Conservation (phyloP, 2,329 filamentous ascomycete species). For the Neonectria punicea region DNA sequence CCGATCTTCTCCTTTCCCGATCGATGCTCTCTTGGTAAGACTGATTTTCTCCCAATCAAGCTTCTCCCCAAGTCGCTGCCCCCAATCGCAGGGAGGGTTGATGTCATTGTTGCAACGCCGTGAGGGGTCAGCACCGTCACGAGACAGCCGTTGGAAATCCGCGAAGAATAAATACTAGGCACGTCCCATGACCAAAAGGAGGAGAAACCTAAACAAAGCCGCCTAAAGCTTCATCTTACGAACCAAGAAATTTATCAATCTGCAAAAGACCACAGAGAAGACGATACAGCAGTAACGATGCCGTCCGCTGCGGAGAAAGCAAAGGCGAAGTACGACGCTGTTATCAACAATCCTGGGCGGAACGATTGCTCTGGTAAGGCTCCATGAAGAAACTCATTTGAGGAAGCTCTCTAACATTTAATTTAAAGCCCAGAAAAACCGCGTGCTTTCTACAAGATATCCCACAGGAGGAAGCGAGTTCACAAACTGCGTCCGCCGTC, state of each 20-base stretch:
- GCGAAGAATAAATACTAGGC: conserved; percentile 6
- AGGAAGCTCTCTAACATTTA: background rate
- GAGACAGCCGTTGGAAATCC: background rate
- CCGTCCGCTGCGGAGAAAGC: conserved; percentile 21
- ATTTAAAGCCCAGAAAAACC: conserved; percentile 1
- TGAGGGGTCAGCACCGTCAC: conserved; percentile 26
- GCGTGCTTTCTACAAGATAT: conserved; percentile 19
- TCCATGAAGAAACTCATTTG: too few species aligned
- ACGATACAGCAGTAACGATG: conserved; percentile 5
- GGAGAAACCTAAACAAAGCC: background rate
- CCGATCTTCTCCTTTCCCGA: background rate
- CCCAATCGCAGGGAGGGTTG: conserved; percentile 17
- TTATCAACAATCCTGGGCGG: conserved; percentile 20
- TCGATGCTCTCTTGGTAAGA: background rate
- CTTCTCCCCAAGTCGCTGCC: background rate
- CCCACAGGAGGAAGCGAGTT: conserved; percentile 15
- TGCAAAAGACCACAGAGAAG: background rate
- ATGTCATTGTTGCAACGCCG: conserved; percentile 21
- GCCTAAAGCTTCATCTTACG: background rate
- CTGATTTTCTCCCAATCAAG: conserved; percentile 4
- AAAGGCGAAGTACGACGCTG: conserved; percentile 23
- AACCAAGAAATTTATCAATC: background rate
- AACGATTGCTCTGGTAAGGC: conserved; percentile 15
- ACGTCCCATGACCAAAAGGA: background rate
- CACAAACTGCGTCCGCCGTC: conserved; percentile 19